These are phyloP conservation scores for Fusarium graminum DNA, from an alignment of 2,329 filamentous ascomycete species.

Conservation along the genomic window DNA sequence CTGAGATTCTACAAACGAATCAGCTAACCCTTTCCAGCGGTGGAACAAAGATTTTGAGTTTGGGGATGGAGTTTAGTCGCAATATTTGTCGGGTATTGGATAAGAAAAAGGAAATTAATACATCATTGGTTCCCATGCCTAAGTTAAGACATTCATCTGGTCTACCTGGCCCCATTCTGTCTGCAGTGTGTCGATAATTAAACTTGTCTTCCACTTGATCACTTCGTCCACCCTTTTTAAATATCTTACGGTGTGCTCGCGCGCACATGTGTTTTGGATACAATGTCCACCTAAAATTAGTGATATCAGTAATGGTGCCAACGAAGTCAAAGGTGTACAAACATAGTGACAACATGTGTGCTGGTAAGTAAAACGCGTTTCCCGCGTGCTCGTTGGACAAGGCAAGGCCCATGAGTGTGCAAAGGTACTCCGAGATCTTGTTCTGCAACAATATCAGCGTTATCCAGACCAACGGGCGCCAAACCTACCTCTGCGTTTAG, in stretches of 20 bases:
- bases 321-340: accelerated
- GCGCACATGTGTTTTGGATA: not conserved
- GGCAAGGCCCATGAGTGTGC: slow-evolving; percentile 6
- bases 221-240: not conserved
- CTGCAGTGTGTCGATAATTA: not conserved
- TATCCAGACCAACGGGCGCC: accelerated
- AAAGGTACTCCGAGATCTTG: slow-evolving; percentile 1
- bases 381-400: not conserved
- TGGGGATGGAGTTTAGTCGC: slow-evolving; percentile 3
- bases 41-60: slow-evolving; percentile 15
- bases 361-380: slow-evolving; percentile 15
- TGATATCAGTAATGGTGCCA: accelerated
- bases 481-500: not conserved
- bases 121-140: not conserved
- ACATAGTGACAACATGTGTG: slow-evolving; percentile 21
- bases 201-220: slow-evolving; percentile 17
- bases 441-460: not conserved
- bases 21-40: not conserved
- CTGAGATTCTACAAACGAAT: accelerated
- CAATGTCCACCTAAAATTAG: slow-evolving; percentile 3
- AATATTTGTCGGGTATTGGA: not conserved
- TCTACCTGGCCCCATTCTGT: not conserved
- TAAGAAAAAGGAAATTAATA: not conserved
- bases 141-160: not conserved
- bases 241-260: not conserved